These are phyloP conservation scores for Volvariella surrecta DNA, from an alignment of 1,284 basidiomycete genomes.

Conservation along the genomic window DNA sequence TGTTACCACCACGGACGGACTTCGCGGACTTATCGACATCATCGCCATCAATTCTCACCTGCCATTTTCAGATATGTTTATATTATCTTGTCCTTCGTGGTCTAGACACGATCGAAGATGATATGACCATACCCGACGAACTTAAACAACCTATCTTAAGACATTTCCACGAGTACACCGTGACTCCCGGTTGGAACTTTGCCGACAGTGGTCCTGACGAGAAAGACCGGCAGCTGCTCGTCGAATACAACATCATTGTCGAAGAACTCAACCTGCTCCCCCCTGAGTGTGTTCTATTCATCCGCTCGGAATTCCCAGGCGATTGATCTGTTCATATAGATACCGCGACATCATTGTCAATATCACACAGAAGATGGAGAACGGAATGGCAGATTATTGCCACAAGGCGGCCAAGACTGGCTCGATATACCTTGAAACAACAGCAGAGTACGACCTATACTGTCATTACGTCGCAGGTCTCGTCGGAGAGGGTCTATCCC, in stretches of 20 bases:
- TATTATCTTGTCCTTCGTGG: conserved; percentile 95
- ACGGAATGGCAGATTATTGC: conserved; percentile 93
- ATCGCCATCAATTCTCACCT: conserved; percentile 4
- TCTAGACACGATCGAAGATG: conserved; percentile 96
- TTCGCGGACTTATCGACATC: conserved; percentile 1
- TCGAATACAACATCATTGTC: conserved; percentile 82
- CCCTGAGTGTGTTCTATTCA: conserved; percentile 40
- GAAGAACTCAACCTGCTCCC: conserved; percentile 73
- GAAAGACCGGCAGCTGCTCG: conserved; percentile 83
- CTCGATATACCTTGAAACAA: conserved; percentile 61
- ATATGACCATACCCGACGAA: conserved; percentile 90
- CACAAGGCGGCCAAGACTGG: conserved; percentile 71
- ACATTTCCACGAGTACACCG: conserved; percentile 75
- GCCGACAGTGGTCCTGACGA: conserved; percentile 79
- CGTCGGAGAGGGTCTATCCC: conserved; percentile 93
- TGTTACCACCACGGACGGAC: too few species aligned
- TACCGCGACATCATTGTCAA: conserved; percentile 82
- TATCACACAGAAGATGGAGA: conserved; percentile 82
- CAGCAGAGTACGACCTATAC: conserved; percentile 92
- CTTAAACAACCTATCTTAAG: conserved; percentile 85
- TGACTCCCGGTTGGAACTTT: conserved; percentile 87
- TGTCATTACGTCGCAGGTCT: conserved; percentile 99
- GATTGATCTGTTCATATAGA: conserved; percentile 26
- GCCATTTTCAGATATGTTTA: conserved; percentile 67
- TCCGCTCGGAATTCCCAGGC: conserved; percentile 2